These are phyloP conservation scores for Ophiostoma australiae DNA, from an alignment of 2,329 filamentous ascomycete species.

Conservation along the genomic window DNA sequence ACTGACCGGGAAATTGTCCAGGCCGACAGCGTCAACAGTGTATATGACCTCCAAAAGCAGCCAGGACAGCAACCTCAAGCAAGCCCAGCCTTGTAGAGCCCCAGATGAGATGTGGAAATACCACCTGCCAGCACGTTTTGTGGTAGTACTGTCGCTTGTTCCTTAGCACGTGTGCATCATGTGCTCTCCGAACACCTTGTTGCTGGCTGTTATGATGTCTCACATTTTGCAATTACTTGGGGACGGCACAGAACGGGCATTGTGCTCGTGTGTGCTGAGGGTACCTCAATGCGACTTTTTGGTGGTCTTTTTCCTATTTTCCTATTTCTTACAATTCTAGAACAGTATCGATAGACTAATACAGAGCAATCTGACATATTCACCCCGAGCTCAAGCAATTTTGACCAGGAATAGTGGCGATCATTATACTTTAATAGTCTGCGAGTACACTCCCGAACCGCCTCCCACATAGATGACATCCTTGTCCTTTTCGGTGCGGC, in stretches of 20 bases:
- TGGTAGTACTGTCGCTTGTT: not conserved
- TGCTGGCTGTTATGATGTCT: not conserved
- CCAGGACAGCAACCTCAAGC: constrained; percentile 11
- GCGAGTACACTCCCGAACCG: constrained; percentile 31
- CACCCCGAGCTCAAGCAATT: not conserved
- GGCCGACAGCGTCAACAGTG: not conserved
- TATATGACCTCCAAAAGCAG: constrained; percentile 10
- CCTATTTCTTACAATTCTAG: not conserved
- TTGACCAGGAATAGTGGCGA: no score
- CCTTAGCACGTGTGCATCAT: no score
- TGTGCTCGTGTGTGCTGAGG: not conserved
- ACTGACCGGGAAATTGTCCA: not conserved
- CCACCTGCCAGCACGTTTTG: not conserved
- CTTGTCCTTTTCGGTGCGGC: constrained; percentile 32
- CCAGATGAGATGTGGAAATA: not conserved
- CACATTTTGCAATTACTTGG: not conserved
- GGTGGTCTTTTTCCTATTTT: no score
- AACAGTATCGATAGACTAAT: not conserved
- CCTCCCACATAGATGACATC: constrained; percentile 33
- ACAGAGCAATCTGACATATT: not conserved
- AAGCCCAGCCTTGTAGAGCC: not conserved
- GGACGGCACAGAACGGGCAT: no score
- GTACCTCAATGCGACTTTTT: not conserved
- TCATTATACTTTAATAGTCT: not conserved
- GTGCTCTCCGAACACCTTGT: not conserved